phyloP scores from a whole-genome alignment of 1,284 basidiomycete species.

The Irpex rosettiformis region DNA sequence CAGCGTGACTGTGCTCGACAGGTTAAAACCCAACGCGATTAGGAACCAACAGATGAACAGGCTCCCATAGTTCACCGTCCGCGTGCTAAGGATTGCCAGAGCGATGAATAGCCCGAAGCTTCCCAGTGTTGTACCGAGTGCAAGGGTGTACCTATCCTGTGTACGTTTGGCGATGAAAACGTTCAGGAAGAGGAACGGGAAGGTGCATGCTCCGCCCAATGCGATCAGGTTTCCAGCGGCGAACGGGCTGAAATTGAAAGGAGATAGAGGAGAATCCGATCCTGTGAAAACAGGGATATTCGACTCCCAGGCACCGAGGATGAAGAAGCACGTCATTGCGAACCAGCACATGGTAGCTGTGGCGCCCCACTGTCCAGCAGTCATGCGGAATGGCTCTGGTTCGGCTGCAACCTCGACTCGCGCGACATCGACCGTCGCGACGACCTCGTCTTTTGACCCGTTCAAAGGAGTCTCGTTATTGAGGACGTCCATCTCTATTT shows the following conservation, averaged over 20 bases:
- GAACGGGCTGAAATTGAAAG: constrained; percentile 57
- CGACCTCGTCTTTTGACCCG: background rate
- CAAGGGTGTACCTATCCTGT: constrained; percentile 59
- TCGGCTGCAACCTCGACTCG: background rate
- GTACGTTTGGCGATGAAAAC: constrained; percentile 51
- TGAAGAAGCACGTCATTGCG: constrained; percentile 71
- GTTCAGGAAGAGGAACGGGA: constrained; percentile 67
- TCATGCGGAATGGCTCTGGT: constrained; percentile 14
- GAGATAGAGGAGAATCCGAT: constrained; percentile 57
- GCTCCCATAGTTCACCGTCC: constrained; percentile 43
- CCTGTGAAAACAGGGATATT: constrained; percentile 68
- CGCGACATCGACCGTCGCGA: constrained; percentile 5
- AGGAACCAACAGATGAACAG: constrained; percentile 66
- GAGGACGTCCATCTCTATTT: background rate
- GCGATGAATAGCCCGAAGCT: constrained; percentile 49
- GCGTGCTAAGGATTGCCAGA: constrained; percentile 39
- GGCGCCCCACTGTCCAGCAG: constrained; percentile 41
- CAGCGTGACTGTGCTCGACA: constrained; percentile 63
- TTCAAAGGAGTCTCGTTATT: constrained; percentile 14
- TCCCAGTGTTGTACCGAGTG: constrained; percentile 49
- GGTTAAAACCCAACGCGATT: constrained; percentile 67
- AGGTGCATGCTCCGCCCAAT: constrained; percentile 59
- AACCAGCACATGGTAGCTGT: constrained; percentile 69
- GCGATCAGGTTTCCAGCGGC: constrained; percentile 62
- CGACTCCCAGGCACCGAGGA: constrained; percentile 69